Evolutionary conservation across 1,284 basidiomycete genomes (phyloP).

Genomic region (Tilletia caries): DNA sequence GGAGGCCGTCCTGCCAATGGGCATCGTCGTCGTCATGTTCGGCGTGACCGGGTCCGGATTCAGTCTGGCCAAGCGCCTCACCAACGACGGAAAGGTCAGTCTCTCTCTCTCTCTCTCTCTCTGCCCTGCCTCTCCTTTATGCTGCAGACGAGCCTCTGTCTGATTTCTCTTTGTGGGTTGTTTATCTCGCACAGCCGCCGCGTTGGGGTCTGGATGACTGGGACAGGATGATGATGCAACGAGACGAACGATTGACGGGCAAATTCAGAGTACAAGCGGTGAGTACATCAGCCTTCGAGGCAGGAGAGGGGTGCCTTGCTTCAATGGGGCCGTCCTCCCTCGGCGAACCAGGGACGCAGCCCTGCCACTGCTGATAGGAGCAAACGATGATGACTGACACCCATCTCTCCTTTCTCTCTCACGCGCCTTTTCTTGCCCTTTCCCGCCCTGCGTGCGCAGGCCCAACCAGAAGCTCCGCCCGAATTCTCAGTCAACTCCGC

Average conservation of each 20-base stretch:
- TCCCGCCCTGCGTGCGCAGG: neutral
- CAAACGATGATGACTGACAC: too few relatives aligned
- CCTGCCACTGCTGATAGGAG: too few relatives aligned
- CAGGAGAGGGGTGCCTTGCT: too few relatives aligned
- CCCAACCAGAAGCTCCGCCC: conserved; percentile 30
- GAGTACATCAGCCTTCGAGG: too few relatives aligned
- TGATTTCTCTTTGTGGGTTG: neutral
- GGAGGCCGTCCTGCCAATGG: conserved; percentile 52
- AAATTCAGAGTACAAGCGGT: conserved; percentile 49
- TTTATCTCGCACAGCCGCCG: conserved; percentile 30
- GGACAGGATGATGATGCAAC: conserved; percentile 53
- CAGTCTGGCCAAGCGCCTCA: conserved; percentile 41
- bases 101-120: neutral
- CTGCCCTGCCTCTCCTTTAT: neutral
- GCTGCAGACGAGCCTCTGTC: too few relatives aligned
- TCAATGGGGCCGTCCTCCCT: too few relatives aligned
- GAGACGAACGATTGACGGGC: conserved; percentile 51
- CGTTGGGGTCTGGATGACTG: conserved; percentile 50
- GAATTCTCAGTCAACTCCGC: conserved; percentile 49
- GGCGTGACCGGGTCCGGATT: conserved; percentile 52
- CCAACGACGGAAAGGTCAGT: conserved; percentile 53
- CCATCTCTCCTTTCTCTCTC: neutral
- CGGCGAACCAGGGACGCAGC: too few relatives aligned
- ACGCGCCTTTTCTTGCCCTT: neutral
- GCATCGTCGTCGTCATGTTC: conserved; percentile 51